phyloP scores from a whole-genome alignment of 306 rosid genomes.

The Sesbania bispinosa region DNA sequence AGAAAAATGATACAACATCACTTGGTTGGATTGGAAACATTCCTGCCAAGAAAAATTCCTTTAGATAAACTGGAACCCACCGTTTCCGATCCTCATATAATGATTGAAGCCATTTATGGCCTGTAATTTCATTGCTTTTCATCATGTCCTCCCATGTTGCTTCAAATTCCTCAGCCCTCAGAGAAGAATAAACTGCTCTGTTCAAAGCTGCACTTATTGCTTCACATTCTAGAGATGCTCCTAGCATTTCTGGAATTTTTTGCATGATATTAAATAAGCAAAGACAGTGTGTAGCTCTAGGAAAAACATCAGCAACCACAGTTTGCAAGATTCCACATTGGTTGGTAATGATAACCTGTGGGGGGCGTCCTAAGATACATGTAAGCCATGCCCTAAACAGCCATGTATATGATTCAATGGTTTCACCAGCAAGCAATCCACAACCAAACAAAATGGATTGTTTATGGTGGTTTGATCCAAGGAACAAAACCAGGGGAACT shows the following conservation, averaged over 20 bases:
- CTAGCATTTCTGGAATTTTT: constrained; percentile 50
- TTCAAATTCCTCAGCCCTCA: constrained; percentile 58
- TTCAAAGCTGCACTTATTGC: constrained; percentile 40
- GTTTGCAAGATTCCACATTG: constrained; percentile 45
- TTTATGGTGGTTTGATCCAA: constrained; percentile 68
- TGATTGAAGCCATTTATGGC: constrained; percentile 63
- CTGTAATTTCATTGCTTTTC: constrained; percentile 44
- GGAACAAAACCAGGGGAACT: constrained; percentile 64
- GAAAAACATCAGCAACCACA: constrained; percentile 65
- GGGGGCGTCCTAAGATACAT: constrained; percentile 65
- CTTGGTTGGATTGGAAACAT: constrained; percentile 44
- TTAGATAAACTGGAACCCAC: constrained; percentile 67
- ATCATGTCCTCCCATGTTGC: constrained; percentile 67
- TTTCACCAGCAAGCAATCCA: constrained; percentile 58
- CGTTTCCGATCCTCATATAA: constrained; percentile 56
- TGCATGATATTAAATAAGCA: constrained; percentile 49
- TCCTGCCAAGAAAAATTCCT: constrained; percentile 58
- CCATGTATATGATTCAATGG: constrained; percentile 70
- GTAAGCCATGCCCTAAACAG: constrained; percentile 75
- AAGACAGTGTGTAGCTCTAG: constrained; percentile 66
- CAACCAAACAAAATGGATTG: constrained; percentile 67
- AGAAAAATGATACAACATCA: constrained; percentile 43
- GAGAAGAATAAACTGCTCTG: constrained; percentile 52
- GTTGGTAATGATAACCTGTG: constrained; percentile 55
- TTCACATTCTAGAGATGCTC: constrained; percentile 41